Evolutionary conservation across 495 filamentous ascomycete genomes (phyloP).

Genomic region (Bacidia gigantensis): DNA sequence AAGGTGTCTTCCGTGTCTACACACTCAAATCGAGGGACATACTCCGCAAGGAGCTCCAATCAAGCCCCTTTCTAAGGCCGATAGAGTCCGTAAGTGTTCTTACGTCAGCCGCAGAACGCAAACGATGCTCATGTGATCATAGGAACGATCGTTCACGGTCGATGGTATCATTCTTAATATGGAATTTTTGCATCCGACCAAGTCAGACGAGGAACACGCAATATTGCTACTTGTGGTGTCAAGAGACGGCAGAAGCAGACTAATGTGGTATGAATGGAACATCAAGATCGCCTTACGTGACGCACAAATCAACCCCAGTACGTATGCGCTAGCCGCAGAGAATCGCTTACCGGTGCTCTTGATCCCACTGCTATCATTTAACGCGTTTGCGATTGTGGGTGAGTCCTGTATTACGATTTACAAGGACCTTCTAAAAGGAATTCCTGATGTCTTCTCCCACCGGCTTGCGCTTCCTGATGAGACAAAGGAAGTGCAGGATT

Average conservation of each 20-base stretch:
- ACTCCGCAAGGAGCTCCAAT: constrained; percentile 24
- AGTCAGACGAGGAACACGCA: constrained; percentile 45
- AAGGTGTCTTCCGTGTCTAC: constrained; percentile 47
- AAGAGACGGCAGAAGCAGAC: constrained; percentile 42
- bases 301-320: constrained; percentile 28
- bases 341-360: constrained; percentile 52
- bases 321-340: constrained; percentile 40
- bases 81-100: constrained; percentile 17
- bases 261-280: constrained; percentile 68
- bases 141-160: constrained; percentile 45
- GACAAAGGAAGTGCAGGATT: constrained; percentile 17
- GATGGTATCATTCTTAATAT: constrained; percentile 69
- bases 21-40: constrained; percentile 38
- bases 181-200: constrained; percentile 67
- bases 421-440: constrained; percentile 39
- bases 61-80: constrained; percentile 9
- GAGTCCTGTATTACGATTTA: constrained; percentile 45
- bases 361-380: constrained; percentile 50
- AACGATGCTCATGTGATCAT: not conserved
- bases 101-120: not conserved
- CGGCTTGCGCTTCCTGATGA: constrained; percentile 22
- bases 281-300: constrained; percentile 25
- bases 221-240: constrained; percentile 63
- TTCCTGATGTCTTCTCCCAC: constrained; percentile 22
- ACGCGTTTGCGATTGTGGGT: constrained; percentile 51